Conservation (phyloP, 1,139 yeast genomes). For the Debaryomyces coudertii region DNA sequence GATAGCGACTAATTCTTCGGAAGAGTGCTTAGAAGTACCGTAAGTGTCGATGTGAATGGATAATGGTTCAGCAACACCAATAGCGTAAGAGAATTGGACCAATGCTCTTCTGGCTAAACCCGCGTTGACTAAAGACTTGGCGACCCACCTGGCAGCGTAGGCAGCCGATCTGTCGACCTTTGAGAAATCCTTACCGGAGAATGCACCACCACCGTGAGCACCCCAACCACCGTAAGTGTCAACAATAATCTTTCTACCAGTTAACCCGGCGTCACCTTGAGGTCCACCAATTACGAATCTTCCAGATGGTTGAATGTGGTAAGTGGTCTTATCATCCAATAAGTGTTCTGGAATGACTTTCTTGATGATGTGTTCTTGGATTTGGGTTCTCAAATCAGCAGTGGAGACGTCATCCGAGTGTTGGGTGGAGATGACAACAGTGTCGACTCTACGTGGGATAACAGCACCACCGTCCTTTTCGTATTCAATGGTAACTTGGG, state of each 20-base stretch:
- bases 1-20: slow-evolving; percentile 87
- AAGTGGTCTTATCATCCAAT: slow-evolving; percentile 91
- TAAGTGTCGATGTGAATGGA: slow-evolving; percentile 96
- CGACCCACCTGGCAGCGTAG: slow-evolving; percentile 99
- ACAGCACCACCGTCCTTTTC: slow-evolving; percentile 93
- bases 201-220: slow-evolving; percentile 99
- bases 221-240: slow-evolving; percentile 99
- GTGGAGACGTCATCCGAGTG: slow-evolving; percentile 96
- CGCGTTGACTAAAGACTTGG: slow-evolving; percentile 93
- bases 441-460: slow-evolving; percentile 93
- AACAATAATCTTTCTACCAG: slow-evolving; percentile 99
- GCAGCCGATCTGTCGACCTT: slow-evolving; percentile 99
- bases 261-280: slow-evolving; percentile 99
- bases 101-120: slow-evolving; percentile 96
- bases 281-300: slow-evolving; percentile 99
- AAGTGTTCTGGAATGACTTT: slow-evolving; percentile 90
- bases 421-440: slow-evolving; percentile 96
- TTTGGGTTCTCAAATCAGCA: slow-evolving; percentile 82
- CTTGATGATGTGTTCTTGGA: slow-evolving; percentile 78
- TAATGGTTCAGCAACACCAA: slow-evolving; percentile 99
- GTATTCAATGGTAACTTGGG: slow-evolving; percentile 98
- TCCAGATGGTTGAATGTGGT: slow-evolving; percentile 99
- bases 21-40: slow-evolving; percentile 91
- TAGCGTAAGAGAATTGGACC: slow-evolving; percentile 98
- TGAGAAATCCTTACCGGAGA: slow-evolving; percentile 99